Evolutionary conservation across 2,329 filamentous ascomycete species (phyloP).

Genomic region (Coniochaeta prunicola): DNA sequence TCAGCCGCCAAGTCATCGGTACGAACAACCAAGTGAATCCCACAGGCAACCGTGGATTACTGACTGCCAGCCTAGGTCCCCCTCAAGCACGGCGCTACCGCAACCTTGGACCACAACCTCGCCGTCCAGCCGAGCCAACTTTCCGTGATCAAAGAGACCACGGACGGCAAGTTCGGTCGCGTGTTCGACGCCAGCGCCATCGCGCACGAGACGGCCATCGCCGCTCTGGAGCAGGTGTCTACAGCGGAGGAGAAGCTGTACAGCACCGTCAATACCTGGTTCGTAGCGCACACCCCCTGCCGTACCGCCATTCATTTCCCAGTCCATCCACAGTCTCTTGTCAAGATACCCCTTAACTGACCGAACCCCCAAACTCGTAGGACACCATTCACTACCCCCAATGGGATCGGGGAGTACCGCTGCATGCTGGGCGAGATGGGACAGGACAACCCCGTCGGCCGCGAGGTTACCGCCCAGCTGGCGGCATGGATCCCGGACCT

Average conservation of each 20-base stretch:
- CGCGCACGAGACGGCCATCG: slow-evolving; percentile 20
- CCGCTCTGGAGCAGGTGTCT: slow-evolving; percentile 19
- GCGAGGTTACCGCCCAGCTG: slow-evolving; percentile 10
- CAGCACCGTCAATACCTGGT: slow-evolving; percentile 26
- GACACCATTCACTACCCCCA: slow-evolving; percentile 15
- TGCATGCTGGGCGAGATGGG: slow-evolving; percentile 18
- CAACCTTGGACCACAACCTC: slow-evolving; percentile 22
- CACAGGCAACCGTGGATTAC: background rate
- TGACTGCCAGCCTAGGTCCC: slow-evolving; percentile 14
- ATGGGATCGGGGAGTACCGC: slow-evolving; percentile 16
- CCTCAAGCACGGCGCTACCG: slow-evolving; percentile 20
- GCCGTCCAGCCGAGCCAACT: slow-evolving; percentile 22
- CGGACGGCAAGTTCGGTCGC: slow-evolving; percentile 22
- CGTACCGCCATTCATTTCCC: slow-evolving; percentile 3
- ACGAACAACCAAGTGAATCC: background rate
- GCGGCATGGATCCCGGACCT: slow-evolving; percentile 12
- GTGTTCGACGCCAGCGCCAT: slow-evolving; percentile 25
- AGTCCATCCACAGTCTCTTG: background rate
- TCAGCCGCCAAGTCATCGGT: slow-evolving; percentile 21
- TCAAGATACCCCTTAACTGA: too few species aligned
- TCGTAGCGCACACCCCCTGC: background rate
- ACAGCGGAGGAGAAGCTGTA: slow-evolving; percentile 20
- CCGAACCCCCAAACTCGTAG: too few species aligned
- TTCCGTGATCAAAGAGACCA: slow-evolving; percentile 20
- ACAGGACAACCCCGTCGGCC: slow-evolving; percentile 10